These are phyloP conservation scores for Scedosporium boydii DNA, from an alignment of 2,329 filamentous ascomycete species.

Conservation along the genomic window DNA sequence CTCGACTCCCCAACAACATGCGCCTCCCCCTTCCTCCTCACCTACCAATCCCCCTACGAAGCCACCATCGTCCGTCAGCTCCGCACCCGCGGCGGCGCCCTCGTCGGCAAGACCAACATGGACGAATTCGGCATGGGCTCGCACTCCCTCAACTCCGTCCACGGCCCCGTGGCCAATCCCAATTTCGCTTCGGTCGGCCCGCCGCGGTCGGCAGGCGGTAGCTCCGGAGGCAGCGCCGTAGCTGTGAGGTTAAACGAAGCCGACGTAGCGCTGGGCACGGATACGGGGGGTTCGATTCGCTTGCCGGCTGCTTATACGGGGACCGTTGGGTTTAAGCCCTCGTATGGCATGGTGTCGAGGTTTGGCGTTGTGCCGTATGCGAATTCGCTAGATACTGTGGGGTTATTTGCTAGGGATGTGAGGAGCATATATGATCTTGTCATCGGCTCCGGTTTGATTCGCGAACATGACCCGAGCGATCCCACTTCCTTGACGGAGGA, in stretches of 20 bases:
- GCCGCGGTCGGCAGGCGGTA: slow-evolving; percentile 66
- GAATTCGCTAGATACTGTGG: slow-evolving; percentile 87
- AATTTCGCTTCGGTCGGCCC: slow-evolving; percentile 18
- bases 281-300: slow-evolving; percentile 83
- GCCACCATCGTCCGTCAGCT: slow-evolving; percentile 71
- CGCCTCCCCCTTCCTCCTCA: slow-evolving; percentile 64
- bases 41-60: slow-evolving; percentile 67
- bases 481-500: slow-evolving; percentile 58
- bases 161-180: slow-evolving; percentile 53
- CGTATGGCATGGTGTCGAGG: slow-evolving; percentile 77
- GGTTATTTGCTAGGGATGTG: slow-evolving; percentile 54
- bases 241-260: slow-evolving; percentile 58
- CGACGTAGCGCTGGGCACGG: slow-evolving; percentile 70
- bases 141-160: slow-evolving; percentile 61
- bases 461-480: slow-evolving; percentile 56
- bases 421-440: slow-evolving; percentile 40
- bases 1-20: slow-evolving; percentile 65
- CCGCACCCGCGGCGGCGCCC: slow-evolving; percentile 47
- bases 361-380: slow-evolving; percentile 86
- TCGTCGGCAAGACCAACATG: slow-evolving; percentile 80
- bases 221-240: slow-evolving; percentile 87
- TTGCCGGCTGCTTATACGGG: slow-evolving; percentile 83
- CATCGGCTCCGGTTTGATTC: slow-evolving; percentile 37
- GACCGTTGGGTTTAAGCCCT: slow-evolving; percentile 79
- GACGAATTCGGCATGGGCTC: slow-evolving; percentile 97